These are phyloP conservation scores for Aspergillus aculeatinus DNA, from an alignment of 2,329 filamentous ascomycete species.

Conservation along the genomic window DNA sequence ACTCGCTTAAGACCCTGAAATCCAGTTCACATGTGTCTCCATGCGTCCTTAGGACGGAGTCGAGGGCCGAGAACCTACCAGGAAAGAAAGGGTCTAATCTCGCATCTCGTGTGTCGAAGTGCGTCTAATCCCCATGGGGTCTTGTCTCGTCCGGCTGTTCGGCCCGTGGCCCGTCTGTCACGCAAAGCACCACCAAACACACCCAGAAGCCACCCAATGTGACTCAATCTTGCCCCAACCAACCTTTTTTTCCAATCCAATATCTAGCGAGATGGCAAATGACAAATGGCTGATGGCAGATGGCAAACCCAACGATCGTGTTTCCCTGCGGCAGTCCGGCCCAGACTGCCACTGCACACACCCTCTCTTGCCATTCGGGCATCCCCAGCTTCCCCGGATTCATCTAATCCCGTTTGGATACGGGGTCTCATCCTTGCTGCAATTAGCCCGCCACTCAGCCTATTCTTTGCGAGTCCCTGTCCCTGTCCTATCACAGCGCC, in stretches of 20 bases:
- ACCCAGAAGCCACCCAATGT: background rate
- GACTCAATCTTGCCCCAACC: background rate
- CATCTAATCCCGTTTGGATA: constrained; percentile 8
- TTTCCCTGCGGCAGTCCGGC: background rate
- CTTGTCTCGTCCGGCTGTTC: background rate
- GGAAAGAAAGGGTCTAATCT: background rate
- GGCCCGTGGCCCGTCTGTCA: constrained; percentile 1
- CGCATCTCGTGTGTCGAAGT: background rate
- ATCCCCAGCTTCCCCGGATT: constrained; percentile 5
- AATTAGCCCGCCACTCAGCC: background rate
- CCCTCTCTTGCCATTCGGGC: background rate
- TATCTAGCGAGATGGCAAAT: too few relatives aligned
- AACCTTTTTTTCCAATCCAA: background rate
- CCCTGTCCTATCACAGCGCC: background rate
- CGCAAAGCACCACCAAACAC: background rate
- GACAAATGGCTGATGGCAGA: too few relatives aligned
- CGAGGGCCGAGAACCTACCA: background rate
- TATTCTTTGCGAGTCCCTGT: background rate
- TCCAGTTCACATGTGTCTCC: background rate
- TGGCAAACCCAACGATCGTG: background rate
- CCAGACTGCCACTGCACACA: background rate
- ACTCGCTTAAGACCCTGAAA: background rate
- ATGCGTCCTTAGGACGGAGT: background rate
- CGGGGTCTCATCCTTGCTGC: constrained; percentile 8
- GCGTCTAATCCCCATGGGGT: background rate